A percentile compares a stretch with the other conserved stretches of the same genome.
phyloP scores from a whole-genome alignment of 139 green algal genomes.

The Tetradesmus lagerheimii region DNA sequence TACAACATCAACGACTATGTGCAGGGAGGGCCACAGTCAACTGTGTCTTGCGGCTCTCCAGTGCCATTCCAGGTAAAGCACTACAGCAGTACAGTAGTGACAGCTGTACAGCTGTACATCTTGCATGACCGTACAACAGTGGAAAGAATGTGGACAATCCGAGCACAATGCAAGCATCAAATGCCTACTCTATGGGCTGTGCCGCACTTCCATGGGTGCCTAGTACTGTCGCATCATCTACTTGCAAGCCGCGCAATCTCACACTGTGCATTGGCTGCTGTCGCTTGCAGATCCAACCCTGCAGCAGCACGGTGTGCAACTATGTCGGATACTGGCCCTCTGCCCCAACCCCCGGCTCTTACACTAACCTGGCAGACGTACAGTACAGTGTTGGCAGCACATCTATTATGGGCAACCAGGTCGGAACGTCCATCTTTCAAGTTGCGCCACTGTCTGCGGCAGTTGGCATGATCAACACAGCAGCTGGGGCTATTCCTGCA shows the following conservation, averaged over 20 bases:
- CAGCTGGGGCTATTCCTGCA: background rate
- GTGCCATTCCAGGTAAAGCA: slow-evolving; percentile 35
- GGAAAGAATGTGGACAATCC: too few relatives aligned
- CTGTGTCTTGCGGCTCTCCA: slow-evolving; percentile 27
- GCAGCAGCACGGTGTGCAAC: slow-evolving; percentile 41
- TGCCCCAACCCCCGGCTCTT: slow-evolving; percentile 24
- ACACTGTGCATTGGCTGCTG: background rate
- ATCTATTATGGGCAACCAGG: background rate
- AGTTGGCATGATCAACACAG: slow-evolving; percentile 34
- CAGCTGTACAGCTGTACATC: too few relatives aligned
- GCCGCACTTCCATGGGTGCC: too few relatives aligned
- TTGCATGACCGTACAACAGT: too few relatives aligned
- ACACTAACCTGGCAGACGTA: slow-evolving; percentile 32
- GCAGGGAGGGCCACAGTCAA: slow-evolving; percentile 25
- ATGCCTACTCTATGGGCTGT: background rate
- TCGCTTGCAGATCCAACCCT: slow-evolving; percentile 38
- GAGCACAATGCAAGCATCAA: background rate
- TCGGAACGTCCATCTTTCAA: background rate
- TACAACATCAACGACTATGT: slow-evolving; percentile 39
- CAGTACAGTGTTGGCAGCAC: slow-evolving; percentile 20
- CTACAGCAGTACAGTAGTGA: background rate
- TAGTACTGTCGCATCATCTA: too few relatives aligned
- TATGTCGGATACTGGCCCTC: slow-evolving; percentile 30
- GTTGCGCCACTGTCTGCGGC: background rate
- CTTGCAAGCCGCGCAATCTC: background rate